Evolutionary conservation across 2,329 filamentous ascomycete genomes (phyloP), one percentile per base, ranked within the genome.

Genomic region (Sporothrix inflata): DNA sequence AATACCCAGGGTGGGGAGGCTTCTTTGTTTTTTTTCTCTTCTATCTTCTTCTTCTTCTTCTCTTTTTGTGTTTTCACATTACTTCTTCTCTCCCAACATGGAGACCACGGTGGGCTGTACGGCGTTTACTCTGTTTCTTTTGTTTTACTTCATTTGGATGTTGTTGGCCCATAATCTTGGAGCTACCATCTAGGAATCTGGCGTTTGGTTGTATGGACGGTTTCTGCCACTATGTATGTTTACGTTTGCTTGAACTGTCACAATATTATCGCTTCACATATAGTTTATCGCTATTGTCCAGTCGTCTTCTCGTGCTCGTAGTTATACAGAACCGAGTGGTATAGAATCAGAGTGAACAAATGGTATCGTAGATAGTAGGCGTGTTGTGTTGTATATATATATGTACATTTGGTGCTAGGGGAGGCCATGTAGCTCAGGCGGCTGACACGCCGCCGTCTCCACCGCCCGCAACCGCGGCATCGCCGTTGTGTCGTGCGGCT

Each of bases 401-500:
- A 24, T 49, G 42, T 66, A 47, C 40, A 47, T 47, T 9, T 12
- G 2, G 16, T 55, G n/a, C 24, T 19, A 40, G 3, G 4, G 5
- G 21, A n/a, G 9, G 38, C 1, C 19, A 2, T 4, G 30, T 5
- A 3, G 12, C n/a, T 55, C 19, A 27, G 1, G 5, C 34, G 5
- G n/a, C 3, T 5, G 11, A 11, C 63, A 45, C 67, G 34, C 49
- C 40, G 30, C 24, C 66, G 9, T 14, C 66, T 9, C 63, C 67
- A 34, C n/a, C 24, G 11, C 12, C 53, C 1, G 21, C 21, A 3
- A 8, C 34, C 4, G 19, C 45, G 42, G 30, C 53, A 21, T 34
- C 63, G 51, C 69, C 74, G 42, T 19, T 69, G 34, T 61, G 66
- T 74, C 83, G 82, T 0, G 79, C 79, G 24, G 78, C 76, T 12